phyloP scores from a whole-genome alignment of 2,329 filamentous ascomycete species.

The Ceratocystis harringtonii region DNA sequence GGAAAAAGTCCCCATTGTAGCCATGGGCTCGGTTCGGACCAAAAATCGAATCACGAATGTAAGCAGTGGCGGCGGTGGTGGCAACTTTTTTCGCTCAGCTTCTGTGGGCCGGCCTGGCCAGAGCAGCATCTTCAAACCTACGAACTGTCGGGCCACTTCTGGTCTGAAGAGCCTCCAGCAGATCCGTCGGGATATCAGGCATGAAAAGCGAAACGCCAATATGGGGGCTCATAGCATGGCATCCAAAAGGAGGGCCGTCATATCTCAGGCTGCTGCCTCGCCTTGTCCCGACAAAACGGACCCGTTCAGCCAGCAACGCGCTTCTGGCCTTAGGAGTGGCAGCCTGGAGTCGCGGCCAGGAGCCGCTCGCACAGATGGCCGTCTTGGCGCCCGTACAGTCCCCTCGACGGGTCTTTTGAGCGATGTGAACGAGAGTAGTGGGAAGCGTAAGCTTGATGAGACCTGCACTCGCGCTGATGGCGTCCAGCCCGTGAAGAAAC shows the following conservation, averaged over 20 bases:
- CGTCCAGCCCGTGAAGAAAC: not conserved
- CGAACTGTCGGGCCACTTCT: not conserved
- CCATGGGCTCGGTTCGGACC: slow-evolving; percentile 1
- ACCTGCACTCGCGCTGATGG: not conserved
- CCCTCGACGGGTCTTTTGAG: not conserved
- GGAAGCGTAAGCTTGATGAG: not conserved
- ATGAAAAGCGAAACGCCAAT: not conserved
- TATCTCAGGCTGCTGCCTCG: not conserved
- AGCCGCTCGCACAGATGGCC: no score
- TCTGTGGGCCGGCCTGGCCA: not conserved
- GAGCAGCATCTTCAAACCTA: not conserved
- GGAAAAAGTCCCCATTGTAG: not conserved
- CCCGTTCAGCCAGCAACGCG: not conserved
- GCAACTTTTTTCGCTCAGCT: not conserved
- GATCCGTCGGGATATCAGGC: not conserved
- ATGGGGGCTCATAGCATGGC: not conserved
- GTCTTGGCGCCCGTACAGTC: not conserved
- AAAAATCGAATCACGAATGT: slow-evolving; percentile 12
- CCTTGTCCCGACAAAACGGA: not conserved
- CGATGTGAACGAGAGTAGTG: not conserved
- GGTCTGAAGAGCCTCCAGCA: not conserved
- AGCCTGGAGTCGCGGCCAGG: not conserved
- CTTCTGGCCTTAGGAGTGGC: not conserved
- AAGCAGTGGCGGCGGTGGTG: not conserved
- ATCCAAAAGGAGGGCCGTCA: not conserved